Evolutionary conservation across 2,329 filamentous ascomycete genomes (phyloP).

Genomic region (Zarea fungicola): DNA sequence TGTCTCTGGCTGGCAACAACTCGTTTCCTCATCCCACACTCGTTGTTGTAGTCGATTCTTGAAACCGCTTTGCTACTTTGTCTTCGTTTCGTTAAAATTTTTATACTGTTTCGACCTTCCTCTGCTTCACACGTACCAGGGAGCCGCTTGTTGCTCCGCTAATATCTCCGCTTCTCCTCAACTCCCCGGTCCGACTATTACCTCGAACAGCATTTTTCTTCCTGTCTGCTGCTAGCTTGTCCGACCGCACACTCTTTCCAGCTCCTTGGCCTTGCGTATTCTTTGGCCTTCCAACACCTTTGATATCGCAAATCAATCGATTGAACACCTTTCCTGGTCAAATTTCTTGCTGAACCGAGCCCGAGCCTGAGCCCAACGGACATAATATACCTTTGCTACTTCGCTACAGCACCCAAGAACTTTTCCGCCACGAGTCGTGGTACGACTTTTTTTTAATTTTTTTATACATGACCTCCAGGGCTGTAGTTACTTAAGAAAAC

Average conservation of each 20-base stretch:
- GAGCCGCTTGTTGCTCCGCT: constrained; percentile 7
- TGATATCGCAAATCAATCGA: neutral
- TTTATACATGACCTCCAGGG: neutral
- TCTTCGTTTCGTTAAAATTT: neutral
- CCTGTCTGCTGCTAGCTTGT: neutral
- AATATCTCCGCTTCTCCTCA: constrained; percentile 7
- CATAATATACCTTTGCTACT: no score
- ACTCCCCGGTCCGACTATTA: constrained; percentile 5
- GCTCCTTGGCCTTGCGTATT: neutral
- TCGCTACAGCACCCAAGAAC: no score
- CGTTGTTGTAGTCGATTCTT: neutral
- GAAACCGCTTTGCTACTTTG: neutral
- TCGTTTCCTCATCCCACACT: constrained; percentile 5
- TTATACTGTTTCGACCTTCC: constrained; percentile 3
- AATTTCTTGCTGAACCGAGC: neutral
- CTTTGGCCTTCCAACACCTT: neutral
- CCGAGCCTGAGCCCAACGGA: no score
- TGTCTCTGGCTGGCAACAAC: no score
- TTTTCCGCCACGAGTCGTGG: no score
- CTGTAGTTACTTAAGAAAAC: no score
- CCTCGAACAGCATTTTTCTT: constrained; percentile 3
- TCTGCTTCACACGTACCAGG: neutral
- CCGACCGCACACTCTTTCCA: neutral
- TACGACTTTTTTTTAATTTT: neutral
- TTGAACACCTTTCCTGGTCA: neutral